Evolutionary conservation across 257 asterid genomes (phyloP), one percentile per base, ranked within the genome.

Genomic region (Jaltomata sinuosa): DNA sequence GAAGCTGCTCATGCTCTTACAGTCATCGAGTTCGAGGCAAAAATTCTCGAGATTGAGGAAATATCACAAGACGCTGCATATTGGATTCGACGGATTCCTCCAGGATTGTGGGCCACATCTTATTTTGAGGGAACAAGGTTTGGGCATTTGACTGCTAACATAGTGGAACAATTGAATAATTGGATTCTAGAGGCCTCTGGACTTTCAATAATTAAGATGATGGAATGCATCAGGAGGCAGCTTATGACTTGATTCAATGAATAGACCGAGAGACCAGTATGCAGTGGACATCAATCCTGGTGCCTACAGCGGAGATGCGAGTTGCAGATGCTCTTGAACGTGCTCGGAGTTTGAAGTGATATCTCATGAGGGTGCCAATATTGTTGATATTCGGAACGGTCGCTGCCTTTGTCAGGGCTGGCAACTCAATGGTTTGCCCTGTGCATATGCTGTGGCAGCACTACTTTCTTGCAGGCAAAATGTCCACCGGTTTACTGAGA

Each of bases 391-490:
- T 1, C 83, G 98, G 67, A 94, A 88, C 54, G 91, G 98, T 0
- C 89, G 93, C 83, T 96, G 99, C 53, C 91, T 85, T 27, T 96
- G 99, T 68, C 88, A 96, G 69, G 98, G 97, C 32, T 96, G 99
- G 99, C 97, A 96, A 90, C 89, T 94, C 21, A 92, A 90, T 5
- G 99, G 99, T 59, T 83, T 96, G n/a, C 98, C 99, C 27, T 96
- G 99, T 49, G 98, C 99, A 14, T 98, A 96, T 32, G 98, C 99
- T 1, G 98, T 94, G n/a, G 97, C 99, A 40, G 99, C 99, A 14
- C 89, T 96, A 9, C 94, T 94, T 29, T 94, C 97, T 0, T 96
- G 98, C 91, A 84, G 98, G 85, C 98, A 93, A 86, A 94, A 96
- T 49, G 98, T 94, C 62, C 98, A 96, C 67, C 86, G 98, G 19